Conservation (phyloP, 495 filamentous ascomycete species). For the Penicillium egyptiacum region DNA sequence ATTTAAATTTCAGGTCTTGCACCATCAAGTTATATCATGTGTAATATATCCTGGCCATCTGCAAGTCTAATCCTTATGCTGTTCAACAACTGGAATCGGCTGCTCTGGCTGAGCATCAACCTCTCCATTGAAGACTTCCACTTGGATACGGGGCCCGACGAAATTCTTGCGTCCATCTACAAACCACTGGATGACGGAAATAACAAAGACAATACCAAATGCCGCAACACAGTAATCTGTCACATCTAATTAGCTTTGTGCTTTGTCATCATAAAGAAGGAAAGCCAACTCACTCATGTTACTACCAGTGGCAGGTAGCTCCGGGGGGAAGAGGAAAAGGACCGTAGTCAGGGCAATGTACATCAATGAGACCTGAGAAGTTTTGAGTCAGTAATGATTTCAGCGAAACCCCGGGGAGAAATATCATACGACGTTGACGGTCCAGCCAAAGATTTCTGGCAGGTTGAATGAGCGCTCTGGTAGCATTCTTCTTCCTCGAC, state of each 20-base stretch:
- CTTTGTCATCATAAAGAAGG: neutral
- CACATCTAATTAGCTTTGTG: conserved; percentile 9
- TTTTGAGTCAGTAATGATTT: conserved; percentile 7
- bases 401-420: neutral
- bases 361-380: conserved; percentile 55
- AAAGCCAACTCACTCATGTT: conserved; percentile 63
- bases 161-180: conserved; percentile 74
- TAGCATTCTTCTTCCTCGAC: conserved; percentile 64
- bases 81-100: conserved; percentile 25
- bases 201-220: conserved; percentile 65
- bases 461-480: conserved; percentile 64
- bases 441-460: conserved; percentile 53
- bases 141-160: conserved; percentile 57
- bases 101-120: conserved; percentile 17
- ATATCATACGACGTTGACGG: conserved; percentile 41
- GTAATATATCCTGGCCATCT: neutral
- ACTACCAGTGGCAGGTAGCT: conserved; percentile 60
- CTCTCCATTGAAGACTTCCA: conserved; percentile 41
- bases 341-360: conserved; percentile 70
- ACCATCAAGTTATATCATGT: neutral
- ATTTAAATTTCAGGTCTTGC: neutral
- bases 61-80: conserved; percentile 15
- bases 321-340: conserved; percentile 74
- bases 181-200: conserved; percentile 66
- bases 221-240: conserved; percentile 69